Conservation (phyloP, 2,329 filamentous ascomycete species). For the Ceratocystis smalleyi region DNA sequence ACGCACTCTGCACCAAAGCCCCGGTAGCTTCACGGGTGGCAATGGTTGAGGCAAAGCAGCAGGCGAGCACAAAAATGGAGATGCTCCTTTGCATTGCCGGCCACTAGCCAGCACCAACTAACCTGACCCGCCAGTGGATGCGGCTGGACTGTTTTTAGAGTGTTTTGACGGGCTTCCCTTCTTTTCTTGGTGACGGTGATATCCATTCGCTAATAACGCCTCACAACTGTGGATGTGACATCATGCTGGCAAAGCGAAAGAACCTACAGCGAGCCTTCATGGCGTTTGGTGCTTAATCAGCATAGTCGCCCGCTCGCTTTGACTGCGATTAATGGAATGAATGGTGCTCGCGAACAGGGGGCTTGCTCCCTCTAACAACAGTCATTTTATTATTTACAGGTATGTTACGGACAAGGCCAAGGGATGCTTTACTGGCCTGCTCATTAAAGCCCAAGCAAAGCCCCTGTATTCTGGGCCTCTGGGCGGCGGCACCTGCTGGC, state of each 20-base stretch:
- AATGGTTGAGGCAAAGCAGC: neutral
- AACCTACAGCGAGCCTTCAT: neutral
- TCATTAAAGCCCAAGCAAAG: neutral
- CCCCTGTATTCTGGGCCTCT: neutral
- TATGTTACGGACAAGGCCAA: neutral
- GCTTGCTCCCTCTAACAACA: neutral
- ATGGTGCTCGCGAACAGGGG: neutral
- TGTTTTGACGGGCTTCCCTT: neutral
- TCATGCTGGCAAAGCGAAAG: neutral
- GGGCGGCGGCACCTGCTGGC: neutral
- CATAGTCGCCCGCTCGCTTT: neutral
- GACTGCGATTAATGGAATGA: neutral
- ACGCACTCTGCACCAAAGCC: neutral
- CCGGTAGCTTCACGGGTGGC: neutral
- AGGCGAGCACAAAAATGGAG: neutral
- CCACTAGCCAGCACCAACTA: too few relatives aligned
- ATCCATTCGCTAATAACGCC: neutral
- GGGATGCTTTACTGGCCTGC: neutral
- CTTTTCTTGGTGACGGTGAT: neutral
- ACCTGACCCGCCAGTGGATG: neutral
- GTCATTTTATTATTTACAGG: neutral
- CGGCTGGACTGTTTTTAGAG: neutral
- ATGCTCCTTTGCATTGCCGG: neutral
- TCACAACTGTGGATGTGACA: neutral
- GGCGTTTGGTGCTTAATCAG: neutral